Evolutionary conservation across 2,329 filamentous ascomycete genomes (phyloP).

Genomic region (Aspergillus novoparasiticus): DNA sequence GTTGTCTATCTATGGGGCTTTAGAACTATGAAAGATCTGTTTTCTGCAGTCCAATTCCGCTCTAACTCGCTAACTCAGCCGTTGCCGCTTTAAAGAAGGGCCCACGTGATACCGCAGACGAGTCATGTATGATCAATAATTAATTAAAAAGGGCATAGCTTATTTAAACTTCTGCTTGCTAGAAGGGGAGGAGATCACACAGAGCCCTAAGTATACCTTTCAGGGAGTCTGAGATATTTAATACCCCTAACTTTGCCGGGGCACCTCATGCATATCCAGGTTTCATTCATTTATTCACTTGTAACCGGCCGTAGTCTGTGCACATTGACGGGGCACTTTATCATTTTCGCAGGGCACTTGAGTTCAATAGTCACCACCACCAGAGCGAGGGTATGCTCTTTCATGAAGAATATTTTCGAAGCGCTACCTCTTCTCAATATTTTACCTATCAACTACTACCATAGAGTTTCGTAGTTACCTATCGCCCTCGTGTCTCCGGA

Average conservation of each 20-base stretch:
- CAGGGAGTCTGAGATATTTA: neutral
- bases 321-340: neutral
- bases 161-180: neutral
- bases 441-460: neutral
- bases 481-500: neutral
- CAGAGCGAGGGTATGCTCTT: neutral
- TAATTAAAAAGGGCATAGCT: neutral
- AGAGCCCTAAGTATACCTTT: neutral
- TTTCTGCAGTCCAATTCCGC: neutral
- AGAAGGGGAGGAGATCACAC: neutral
- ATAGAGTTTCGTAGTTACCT: neutral
- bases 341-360: neutral
- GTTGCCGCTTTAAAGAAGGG: neutral
- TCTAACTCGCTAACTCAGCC: neutral
- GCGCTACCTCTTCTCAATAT: neutral
- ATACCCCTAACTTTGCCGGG: neutral
- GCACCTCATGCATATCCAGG: neutral
- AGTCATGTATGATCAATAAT: neutral
- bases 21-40: neutral
- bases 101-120: neutral
- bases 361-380: neutral
- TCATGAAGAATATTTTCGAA: neutral
- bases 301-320: neutral
- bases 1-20: neutral
- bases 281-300: neutral